phyloP scores from a whole-genome alignment of 352 stramenopile genomes.

The Pythium monospermum region DNA sequence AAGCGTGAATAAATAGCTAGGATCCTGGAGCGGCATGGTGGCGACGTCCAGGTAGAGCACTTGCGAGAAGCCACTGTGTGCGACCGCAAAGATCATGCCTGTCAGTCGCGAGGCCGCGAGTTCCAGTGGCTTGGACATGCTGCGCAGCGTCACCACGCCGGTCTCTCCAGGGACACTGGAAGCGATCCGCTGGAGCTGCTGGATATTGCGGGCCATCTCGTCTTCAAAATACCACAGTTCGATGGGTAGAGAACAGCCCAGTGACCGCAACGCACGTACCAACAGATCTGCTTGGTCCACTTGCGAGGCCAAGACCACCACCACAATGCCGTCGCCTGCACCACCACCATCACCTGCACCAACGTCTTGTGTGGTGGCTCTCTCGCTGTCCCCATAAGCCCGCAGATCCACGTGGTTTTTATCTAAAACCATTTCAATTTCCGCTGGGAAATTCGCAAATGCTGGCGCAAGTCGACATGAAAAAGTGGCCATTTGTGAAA shows the following conservation, averaged over 20 bases:
- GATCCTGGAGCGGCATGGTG: constrained; percentile 16
- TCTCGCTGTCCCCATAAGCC: not conserved
- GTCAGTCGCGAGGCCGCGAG: not conserved
- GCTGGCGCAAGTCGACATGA: constrained; percentile 5
- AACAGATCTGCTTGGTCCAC: not conserved
- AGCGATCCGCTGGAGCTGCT: not conserved
- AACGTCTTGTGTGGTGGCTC: no score
- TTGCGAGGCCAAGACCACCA: constrained; percentile 1
- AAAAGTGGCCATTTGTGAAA: not conserved
- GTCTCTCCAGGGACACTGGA: not conserved
- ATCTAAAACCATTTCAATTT: constrained; percentile 8
- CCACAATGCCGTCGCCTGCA: constrained; percentile 1
- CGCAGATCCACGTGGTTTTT: not conserved
- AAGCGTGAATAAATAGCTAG: constrained; percentile 20
- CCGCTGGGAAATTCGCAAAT: constrained; percentile 17
- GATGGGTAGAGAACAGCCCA: constrained; percentile 3
- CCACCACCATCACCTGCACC: no score
- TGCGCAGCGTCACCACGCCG: not conserved
- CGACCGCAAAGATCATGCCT: constrained; percentile 14
- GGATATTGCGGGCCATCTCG: not conserved
- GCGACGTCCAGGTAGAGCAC: constrained; percentile 18
- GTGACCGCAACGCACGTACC: not conserved
- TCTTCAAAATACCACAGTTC: constrained; percentile 13
- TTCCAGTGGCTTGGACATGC: not conserved
- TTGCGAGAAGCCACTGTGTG: constrained; percentile 16